Evolutionary conservation across 495 filamentous ascomycete genomes (phyloP).

Genomic region (Penicillium steckii): DNA sequence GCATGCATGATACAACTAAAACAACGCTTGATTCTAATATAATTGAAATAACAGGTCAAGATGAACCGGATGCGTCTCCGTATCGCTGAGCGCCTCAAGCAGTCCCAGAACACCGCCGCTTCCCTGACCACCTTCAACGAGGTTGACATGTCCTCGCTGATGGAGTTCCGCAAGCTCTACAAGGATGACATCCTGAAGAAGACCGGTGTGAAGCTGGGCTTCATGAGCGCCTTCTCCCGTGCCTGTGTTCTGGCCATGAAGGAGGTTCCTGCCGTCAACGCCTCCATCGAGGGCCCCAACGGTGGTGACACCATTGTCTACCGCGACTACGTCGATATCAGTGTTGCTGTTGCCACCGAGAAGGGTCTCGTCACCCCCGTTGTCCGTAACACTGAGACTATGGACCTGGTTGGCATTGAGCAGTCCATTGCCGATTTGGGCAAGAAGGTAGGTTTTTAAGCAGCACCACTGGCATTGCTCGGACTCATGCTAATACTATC

Average conservation of each 20-base stretch:
- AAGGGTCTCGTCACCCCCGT: constrained; percentile 97
- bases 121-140: constrained; percentile 99
- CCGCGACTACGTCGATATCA: constrained; percentile 96
- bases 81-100: constrained; percentile 96
- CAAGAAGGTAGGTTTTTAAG: constrained; percentile 77
- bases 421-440: constrained; percentile 89
- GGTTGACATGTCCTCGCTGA: constrained; percentile 97
- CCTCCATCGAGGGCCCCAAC: constrained; percentile 92
- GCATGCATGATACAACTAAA: too few relatives aligned
- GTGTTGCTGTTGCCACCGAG: constrained; percentile 94
- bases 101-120: constrained; percentile 97
- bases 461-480: too few relatives aligned
- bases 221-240: constrained; percentile 96
- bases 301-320: constrained; percentile 98
- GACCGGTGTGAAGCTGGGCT: constrained; percentile 95
- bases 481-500: too few relatives aligned
- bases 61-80: constrained; percentile 99
- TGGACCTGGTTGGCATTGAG: constrained; percentile 89
- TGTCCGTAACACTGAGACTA: constrained; percentile 84
- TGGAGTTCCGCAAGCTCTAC: constrained; percentile 96
- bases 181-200: constrained; percentile 96
- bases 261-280: constrained; percentile 93
- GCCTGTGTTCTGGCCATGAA: constrained; percentile 92
- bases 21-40: constrained; percentile 3
- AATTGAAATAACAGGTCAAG: constrained; percentile 66